Percentiles rank a stretch among this genome's conserved stretches.
phyloP scores from a whole-genome alignment of 2,329 filamentous ascomycete genomes.

The Trichophyton rubrum region DNA sequence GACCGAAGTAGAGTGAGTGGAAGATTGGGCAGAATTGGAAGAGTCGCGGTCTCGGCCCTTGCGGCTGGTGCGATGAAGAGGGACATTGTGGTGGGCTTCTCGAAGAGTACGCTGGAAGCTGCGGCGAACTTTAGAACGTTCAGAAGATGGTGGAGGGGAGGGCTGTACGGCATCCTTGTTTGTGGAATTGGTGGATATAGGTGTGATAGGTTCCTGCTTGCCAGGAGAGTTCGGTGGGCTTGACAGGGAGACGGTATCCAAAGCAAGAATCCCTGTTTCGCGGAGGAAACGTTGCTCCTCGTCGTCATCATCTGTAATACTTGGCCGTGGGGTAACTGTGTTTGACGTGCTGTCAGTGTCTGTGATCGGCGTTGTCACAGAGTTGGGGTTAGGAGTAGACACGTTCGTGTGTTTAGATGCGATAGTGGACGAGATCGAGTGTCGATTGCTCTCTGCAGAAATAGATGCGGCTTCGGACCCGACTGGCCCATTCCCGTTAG shows the following conservation, averaged over 20 bases:
- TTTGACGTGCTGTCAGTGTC: conserved; percentile 10
- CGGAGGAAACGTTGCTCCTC: conserved; percentile 53
- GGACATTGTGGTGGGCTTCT: conserved; percentile 54
- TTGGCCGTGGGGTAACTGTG: conserved; percentile 24
- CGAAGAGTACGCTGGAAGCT: conserved; percentile 83
- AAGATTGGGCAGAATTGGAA: neutral
- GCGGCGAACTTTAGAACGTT: conserved; percentile 60
- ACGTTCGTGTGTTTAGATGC: neutral
- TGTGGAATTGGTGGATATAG: conserved; percentile 23
- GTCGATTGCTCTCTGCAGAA: neutral
- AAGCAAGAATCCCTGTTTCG: conserved; percentile 52
- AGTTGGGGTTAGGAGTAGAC: neutral
- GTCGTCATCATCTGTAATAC: conserved; percentile 42
- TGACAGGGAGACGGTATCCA: conserved; percentile 19
- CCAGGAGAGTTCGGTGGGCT: conserved; percentile 25
- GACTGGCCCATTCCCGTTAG: neutral
- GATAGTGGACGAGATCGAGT: neutral
- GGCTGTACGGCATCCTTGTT: neutral
- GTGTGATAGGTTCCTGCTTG: conserved; percentile 28
- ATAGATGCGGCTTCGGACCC: neutral
- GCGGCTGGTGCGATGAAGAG: conserved; percentile 56
- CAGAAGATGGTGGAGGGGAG: conserved; percentile 32
- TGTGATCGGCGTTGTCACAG: conserved; percentile 14
- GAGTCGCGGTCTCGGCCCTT: conserved; percentile 57
- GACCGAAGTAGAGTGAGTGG: neutral